Base-by-base conservation (phyloP, 306 rosid genomes). In the Senna tora region DNA sequence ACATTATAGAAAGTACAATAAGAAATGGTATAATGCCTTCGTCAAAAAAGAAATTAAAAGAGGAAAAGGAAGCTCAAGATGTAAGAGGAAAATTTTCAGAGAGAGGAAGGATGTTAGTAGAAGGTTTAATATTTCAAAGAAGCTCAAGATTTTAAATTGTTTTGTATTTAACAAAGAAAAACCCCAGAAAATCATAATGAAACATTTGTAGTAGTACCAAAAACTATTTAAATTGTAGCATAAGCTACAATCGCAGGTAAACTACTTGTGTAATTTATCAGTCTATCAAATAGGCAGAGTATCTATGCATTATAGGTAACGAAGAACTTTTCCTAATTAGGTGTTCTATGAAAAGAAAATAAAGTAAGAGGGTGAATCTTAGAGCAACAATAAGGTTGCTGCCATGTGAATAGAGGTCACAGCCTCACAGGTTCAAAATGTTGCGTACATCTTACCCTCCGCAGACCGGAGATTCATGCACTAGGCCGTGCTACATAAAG, bases 1-100 rank as follows among this genome's bases (percentile, higher is more conserved):
- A n/a, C n/a, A n/a, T n/a, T n/a, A n/a, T n/a, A n/a, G 17, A 53
- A 54, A 69, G 16, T 52, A 69, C 17, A 53, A 52, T 20, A 19
- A 14, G 14, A 38, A 36, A 53, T 13, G 51, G 38, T 0, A 56
- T 2, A 28, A 28, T 30, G 11, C 39, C 38, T 13, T 56, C 28
- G 41, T 57, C 21, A 0, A 14, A 56, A 30, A 7, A 16, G 2
- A 3, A 30, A 16, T n/a, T 0, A 47, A 50, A 16, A 47, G 15
- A 0, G 9, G 20, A 10, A 21, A 54, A 54, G 11, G n/a, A 54
- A 54, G 16, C 11, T 21, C 22, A 54, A 54, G 39, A 25, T 25
- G 30, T 25, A 25, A 25, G 3, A 25, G 30, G 30, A 25, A 25
- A 25, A 25, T 1, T 25, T 25, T 25, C 30, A 3, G 30, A 14